A percentile compares a stretch with the other conserved stretches of the same genome.
These are phyloP conservation scores for Colletotrichum sp. DNA, from an alignment of 2,329 filamentous ascomycete species.

Conservation along the genomic window DNA sequence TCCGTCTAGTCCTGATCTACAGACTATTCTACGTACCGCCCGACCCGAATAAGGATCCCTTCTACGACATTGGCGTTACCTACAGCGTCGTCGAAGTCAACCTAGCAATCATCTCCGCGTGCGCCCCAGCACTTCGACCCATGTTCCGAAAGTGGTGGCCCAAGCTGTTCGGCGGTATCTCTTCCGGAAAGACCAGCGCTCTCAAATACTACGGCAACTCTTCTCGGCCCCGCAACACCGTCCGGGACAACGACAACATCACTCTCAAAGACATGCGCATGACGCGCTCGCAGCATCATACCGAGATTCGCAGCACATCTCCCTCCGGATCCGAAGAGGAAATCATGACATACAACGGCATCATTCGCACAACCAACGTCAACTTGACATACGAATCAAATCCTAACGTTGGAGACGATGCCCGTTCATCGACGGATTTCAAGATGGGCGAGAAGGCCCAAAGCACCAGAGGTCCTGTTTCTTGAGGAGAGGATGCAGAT, in stretches of 20 bases:
- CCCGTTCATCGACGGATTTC: background rate
- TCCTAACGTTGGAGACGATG: background rate
- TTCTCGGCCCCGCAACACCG: background rate
- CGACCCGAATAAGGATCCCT: conserved; percentile 26
- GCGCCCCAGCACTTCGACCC: conserved; percentile 37
- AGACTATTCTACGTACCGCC: conserved; percentile 26
- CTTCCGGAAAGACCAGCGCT: background rate
- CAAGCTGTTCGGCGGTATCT: conserved; percentile 29
- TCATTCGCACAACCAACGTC: conserved; percentile 39
- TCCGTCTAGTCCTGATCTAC: conserved; percentile 36
- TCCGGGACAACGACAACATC: background rate
- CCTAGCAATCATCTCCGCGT: conserved; percentile 41
- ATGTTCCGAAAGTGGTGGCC: conserved; percentile 39
- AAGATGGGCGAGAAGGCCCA: background rate
- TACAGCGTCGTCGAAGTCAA: conserved; percentile 37
- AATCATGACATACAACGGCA: conserved; percentile 44
- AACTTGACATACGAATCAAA: conserved; percentile 13
- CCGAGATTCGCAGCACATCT: conserved; percentile 37
- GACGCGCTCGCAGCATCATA: conserved; percentile 27
- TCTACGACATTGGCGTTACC: conserved; percentile 36
- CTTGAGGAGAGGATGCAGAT: background rate
- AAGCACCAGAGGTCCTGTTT: background rate
- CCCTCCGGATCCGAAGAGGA: conserved; percentile 40
- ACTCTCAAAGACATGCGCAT: conserved; percentile 31
- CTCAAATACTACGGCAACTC: conserved; percentile 8